Base-by-base conservation (phyloP, 441 rosid species). In the Eutrema salsugineum region DNA sequence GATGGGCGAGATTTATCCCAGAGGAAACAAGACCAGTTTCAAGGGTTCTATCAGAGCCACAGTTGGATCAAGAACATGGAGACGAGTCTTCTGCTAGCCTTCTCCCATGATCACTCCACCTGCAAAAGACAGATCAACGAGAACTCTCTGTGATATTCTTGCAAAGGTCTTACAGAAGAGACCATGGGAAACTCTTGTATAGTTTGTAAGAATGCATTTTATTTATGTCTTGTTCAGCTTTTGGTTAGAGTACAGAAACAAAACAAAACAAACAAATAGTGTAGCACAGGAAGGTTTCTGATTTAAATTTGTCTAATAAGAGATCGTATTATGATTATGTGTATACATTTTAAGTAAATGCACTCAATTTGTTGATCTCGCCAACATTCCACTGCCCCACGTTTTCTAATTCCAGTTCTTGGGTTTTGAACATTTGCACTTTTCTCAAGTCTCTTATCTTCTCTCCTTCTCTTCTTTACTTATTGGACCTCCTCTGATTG, bases 31-130 rank as follows among this genome's bases (percentile, higher is more conserved):
- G 43, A 66, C 48, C 53, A 39, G 71, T 49, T 17, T 72, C 28
- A 40, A 72, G 63, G 35, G 72, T 49, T 67, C 19, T 32, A 15
- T 66, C 46, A 15, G 77, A 30, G 60, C 58, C 78, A 6, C 63
- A 69, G 38, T 48, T 58, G 49, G 73, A 60, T 47, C 77, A 62
- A 15, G 89, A 75, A 76, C 78, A 62, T 51, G 79, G 54, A 55
- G 90, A 83, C 59, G 97, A 88, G 75, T 84, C 82, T 2, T 82
- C 80, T 3, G 66, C 72, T 32, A 74, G 87, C 53, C 87, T 88
- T 57, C 90, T 91, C 28, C 63, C 71, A 50, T 76, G 62, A 76
- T 11, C n/a, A n/a, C 50, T 56, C 71, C 69, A 38, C 53, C 32
- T 3, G 16, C 70, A 12, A 59, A 32, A 68, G 61, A 20, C 58